phyloP scores from a whole-genome alignment of 2,329 filamentous ascomycete species.

The Tolypocladium ophioglossoides region DNA sequence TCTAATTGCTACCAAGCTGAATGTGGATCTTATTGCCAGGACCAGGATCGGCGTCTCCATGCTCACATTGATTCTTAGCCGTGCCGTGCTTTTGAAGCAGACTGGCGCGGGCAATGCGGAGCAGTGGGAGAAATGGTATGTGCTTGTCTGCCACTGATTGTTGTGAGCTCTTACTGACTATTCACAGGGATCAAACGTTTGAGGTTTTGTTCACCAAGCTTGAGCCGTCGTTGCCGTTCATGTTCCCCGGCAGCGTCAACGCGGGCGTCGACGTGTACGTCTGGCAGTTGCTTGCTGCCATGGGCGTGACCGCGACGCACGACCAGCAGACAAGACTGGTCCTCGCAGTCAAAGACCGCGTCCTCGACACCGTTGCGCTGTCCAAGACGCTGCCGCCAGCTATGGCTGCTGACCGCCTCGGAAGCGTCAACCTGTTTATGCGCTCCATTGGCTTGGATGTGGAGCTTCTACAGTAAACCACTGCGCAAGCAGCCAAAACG shows the following conservation, averaged over 20 bases:
- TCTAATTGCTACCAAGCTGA: slow-evolving; percentile 71
- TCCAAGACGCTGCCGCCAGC: slow-evolving; percentile 83
- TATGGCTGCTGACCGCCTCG: slow-evolving; percentile 72
- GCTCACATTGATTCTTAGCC: slow-evolving; percentile 87
- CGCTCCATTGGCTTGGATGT: slow-evolving; percentile 97
- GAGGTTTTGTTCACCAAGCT: slow-evolving; percentile 78
- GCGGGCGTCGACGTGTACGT: slow-evolving; percentile 91
- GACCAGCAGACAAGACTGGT: slow-evolving; percentile 94
- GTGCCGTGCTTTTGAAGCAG: slow-evolving; percentile 88
- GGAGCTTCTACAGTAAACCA: slow-evolving; percentile 45
- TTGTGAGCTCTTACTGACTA: slow-evolving; percentile 17
- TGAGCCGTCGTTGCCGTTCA: slow-evolving; percentile 70
- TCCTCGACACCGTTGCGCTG: slow-evolving; percentile 86
- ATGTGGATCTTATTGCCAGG: slow-evolving; percentile 73
- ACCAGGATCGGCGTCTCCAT: slow-evolving; percentile 84
- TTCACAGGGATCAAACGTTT: slow-evolving; percentile 61
- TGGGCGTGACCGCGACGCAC: slow-evolving; percentile 85
- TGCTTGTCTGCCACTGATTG: slow-evolving; percentile 1
- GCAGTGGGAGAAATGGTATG: slow-evolving; percentile 72
- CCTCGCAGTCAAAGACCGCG: slow-evolving; percentile 91
- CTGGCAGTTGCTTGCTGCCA: slow-evolving; percentile 93
- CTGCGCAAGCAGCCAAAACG: neutral
- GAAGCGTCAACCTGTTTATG: slow-evolving; percentile 97
- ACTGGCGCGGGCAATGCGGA: slow-evolving; percentile 57
- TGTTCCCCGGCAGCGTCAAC: slow-evolving; percentile 88